A percentile compares a stretch with the other conserved stretches of the same genome.
phyloP scores from a whole-genome alignment of 805 yeast genomes.

The Candida dajiaensis region DNA sequence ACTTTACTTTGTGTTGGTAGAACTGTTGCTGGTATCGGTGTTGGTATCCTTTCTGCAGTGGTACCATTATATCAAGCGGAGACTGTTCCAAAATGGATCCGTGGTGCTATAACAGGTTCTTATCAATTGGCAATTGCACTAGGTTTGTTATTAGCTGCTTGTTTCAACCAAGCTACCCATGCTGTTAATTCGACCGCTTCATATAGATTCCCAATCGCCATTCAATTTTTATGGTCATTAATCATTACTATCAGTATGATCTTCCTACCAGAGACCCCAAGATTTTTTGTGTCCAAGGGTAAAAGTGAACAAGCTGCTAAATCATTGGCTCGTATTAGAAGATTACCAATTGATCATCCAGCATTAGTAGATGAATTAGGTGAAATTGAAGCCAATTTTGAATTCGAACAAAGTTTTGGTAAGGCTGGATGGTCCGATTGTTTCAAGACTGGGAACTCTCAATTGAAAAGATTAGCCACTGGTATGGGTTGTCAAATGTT shows the following conservation, averaged over 20 bases:
- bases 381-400: conserved; percentile 42
- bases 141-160: conserved; percentile 64
- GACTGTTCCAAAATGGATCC: conserved; percentile 66
- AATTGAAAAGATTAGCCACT: conserved; percentile 36
- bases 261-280: conserved; percentile 70
- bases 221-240: conserved; percentile 64
- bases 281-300: conserved; percentile 56
- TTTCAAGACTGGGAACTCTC: conserved; percentile 29
- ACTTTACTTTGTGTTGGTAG: conserved; percentile 58
- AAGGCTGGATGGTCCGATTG: conserved; percentile 27
- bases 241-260: conserved; percentile 55
- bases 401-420: conserved; percentile 33
- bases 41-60: conserved; percentile 65
- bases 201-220: conserved; percentile 67
- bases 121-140: conserved; percentile 70
- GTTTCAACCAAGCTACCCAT: conserved; percentile 64
- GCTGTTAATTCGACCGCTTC: conserved; percentile 45
- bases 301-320: conserved; percentile 47
- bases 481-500: conserved; percentile 39
- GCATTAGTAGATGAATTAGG: conserved; percentile 37
- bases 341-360: conserved; percentile 38
- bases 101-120: conserved; percentile 71
- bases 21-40: conserved; percentile 62
- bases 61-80: conserved; percentile 76
- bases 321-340: conserved; percentile 48